phyloP scores from a whole-genome alignment of 352 stramenopile genomes.

The Phytopythium vexans region DNA sequence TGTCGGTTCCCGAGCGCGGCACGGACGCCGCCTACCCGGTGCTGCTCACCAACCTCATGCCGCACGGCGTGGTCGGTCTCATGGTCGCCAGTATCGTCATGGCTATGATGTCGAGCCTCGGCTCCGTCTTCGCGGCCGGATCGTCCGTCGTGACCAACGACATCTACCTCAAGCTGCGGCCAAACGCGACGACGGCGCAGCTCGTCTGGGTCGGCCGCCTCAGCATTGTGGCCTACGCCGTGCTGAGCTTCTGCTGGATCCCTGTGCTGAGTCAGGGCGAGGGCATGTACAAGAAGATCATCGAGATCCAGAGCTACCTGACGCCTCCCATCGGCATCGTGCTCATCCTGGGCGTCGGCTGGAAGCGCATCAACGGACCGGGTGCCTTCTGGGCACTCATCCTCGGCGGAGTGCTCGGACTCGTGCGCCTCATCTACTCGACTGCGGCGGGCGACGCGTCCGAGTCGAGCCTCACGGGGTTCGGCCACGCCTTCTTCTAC shows the following conservation, averaged over 20 bases:
- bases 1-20: conserved; percentile 39
- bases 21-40: conserved; percentile 63
- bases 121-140: conserved; percentile 51
- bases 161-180: conserved; percentile 52
- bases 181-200: conserved; percentile 46
- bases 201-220: conserved; percentile 56
- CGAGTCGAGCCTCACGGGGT: conserved; percentile 29
- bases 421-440: conserved; percentile 52
- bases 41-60: conserved; percentile 61
- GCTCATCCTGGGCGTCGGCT: conserved; percentile 49
- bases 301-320: conserved; percentile 61
- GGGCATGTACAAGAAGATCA: conserved; percentile 53
- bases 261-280: conserved; percentile 53
- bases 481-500: conserved; percentile 58
- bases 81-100: conserved; percentile 71
- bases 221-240: conserved; percentile 42
- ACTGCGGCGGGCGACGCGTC: conserved; percentile 41
- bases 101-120: conserved; percentile 65
- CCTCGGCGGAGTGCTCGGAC: conserved; percentile 38
- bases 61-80: conserved; percentile 50
- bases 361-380: conserved; percentile 44
- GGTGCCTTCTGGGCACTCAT: conserved; percentile 49
- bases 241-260: conserved; percentile 63
- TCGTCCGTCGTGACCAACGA: conserved; percentile 64
- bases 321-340: conserved; percentile 58